These are phyloP conservation scores for Nymphaea thermarum DNA, from an alignment of 164 flowering plant genomes.

Conservation along the genomic window DNA sequence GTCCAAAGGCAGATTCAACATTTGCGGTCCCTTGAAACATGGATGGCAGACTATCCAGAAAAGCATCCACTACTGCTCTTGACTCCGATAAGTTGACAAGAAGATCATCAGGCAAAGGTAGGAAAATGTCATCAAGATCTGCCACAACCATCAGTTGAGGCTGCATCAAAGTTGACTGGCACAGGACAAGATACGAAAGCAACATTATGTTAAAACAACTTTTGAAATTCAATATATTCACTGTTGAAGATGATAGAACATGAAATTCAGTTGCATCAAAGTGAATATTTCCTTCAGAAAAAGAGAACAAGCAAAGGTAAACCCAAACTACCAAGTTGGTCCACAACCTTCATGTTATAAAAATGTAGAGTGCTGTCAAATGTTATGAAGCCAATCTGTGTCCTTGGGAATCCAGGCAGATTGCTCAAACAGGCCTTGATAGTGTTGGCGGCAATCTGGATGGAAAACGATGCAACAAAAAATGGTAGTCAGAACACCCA, in stretches of 20 bases:
- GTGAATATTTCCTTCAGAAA: neutral
- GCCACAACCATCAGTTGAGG: conserved; percentile 99
- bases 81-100: conserved; percentile 96
- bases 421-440: conserved; percentile 78
- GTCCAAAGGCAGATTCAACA: conserved; percentile 97
- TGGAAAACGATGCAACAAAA: too few relatives aligned
- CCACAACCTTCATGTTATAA: conserved; percentile 83
- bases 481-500: too few relatives aligned
- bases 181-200: conserved; percentile 9
- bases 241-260: neutral
- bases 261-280: neutral
- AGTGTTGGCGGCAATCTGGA: conserved; percentile 81
- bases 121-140: conserved; percentile 88
- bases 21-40: conserved; percentile 83
- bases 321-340: neutral
- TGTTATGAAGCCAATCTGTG: conserved; percentile 94
- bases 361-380: conserved; percentile 95
- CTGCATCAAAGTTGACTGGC: conserved; percentile 88
- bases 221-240: too few relatives aligned
- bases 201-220: neutral
- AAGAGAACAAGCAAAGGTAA: neutral
- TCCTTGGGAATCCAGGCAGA: conserved; percentile 83
- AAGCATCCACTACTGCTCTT: conserved; percentile 75
- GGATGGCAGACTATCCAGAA: conserved; percentile 88
- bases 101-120: conserved; percentile 96